Conservation (phyloP, 148 eudicot genomes). For the Rhododendron kiyosumense region DNA sequence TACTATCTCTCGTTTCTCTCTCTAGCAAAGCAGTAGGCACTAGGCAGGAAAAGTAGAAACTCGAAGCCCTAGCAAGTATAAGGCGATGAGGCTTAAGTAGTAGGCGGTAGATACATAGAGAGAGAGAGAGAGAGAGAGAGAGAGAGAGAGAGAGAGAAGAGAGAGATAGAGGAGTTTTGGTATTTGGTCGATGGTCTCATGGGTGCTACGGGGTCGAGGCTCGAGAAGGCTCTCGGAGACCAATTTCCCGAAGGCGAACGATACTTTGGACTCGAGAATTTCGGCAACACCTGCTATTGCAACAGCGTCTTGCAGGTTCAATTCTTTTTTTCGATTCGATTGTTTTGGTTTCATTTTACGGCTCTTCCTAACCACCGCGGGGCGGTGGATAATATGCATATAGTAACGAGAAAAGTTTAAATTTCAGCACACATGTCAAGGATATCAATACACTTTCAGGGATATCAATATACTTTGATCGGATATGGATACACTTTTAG, state of each 20-base stretch:
- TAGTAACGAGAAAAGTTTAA: neutral
- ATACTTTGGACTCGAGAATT: slow-evolving; percentile 78
- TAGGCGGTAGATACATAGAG: neutral
- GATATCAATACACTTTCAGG: neutral
- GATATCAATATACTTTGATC: too few species aligned
- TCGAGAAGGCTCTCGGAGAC: slow-evolving; percentile 85
- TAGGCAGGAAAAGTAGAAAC: neutral
- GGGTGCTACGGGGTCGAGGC: slow-evolving; percentile 84
- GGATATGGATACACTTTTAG: too few species aligned
- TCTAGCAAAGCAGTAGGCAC: neutral
- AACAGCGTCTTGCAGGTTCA: slow-evolving; percentile 87
- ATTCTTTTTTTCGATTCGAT: neutral
- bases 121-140: neutral
- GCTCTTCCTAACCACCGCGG: neutral
- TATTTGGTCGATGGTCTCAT: slow-evolving; percentile 54
- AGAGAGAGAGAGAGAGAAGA: slow-evolving; percentile 12
- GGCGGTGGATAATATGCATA: neutral
- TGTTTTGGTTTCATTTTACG: neutral
- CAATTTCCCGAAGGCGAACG: slow-evolving; percentile 90
- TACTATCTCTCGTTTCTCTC: neutral
- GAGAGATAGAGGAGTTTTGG: slow-evolving; percentile 35
- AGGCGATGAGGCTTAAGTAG: neutral
- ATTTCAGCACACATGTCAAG: neutral
- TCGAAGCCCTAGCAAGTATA: neutral
- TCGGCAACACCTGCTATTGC: slow-evolving; percentile 84